These are phyloP conservation scores for Cetradonia linearis DNA, from an alignment of 495 filamentous ascomycete genomes.

Conservation along the genomic window DNA sequence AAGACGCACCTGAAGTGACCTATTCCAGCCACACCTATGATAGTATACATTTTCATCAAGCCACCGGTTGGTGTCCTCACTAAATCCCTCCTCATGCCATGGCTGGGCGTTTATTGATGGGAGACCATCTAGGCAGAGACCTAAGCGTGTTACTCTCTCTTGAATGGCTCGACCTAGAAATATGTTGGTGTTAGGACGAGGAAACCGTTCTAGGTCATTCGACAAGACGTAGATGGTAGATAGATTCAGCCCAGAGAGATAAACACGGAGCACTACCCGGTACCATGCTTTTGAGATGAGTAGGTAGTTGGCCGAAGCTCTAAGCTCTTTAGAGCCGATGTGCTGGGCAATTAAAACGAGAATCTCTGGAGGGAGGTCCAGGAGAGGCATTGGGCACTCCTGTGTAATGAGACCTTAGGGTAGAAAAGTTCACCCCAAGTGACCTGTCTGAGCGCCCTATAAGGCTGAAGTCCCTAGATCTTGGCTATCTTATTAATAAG, in stretches of 20 bases:
- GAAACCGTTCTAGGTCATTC: background rate
- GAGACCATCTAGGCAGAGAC: background rate
- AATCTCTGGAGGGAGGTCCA: background rate
- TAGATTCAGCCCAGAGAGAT: background rate
- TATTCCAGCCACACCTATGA: background rate
- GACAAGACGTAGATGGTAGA: slow-evolving; percentile 1
- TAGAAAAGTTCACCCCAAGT: too few species aligned
- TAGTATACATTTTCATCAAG: background rate
- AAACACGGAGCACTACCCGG: background rate
- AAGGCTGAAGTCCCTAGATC: too few species aligned
- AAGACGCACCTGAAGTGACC: background rate
- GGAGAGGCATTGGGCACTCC: background rate
- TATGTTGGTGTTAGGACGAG: background rate
- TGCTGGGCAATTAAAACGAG: background rate
- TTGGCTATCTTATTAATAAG: too few species aligned
- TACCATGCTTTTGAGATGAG: background rate
- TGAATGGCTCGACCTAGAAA: background rate
- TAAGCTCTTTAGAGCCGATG: background rate
- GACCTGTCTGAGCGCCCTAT: too few species aligned
- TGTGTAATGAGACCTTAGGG: too few species aligned
- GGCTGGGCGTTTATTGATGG: background rate
- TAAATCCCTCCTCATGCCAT: background rate
- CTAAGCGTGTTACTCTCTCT: background rate
- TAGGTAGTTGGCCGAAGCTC: background rate
- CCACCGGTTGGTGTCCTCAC: background rate